Evolutionary conservation across 805 yeast species (phyloP).

Genomic region (Candida vaughaniae): DNA sequence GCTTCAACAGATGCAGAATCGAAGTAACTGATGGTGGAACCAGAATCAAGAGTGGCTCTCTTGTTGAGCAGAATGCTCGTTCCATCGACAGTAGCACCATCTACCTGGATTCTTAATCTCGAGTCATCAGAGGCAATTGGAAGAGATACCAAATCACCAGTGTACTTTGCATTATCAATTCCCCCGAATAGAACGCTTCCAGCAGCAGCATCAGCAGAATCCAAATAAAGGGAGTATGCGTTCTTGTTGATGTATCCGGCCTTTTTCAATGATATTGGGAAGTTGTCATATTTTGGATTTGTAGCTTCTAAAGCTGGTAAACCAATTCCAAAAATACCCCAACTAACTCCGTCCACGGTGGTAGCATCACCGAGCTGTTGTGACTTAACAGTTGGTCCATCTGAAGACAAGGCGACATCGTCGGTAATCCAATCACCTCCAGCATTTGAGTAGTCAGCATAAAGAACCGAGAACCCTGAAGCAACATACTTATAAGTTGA

Average conservation of each 20-base stretch:
- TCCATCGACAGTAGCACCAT: conserved; percentile 27
- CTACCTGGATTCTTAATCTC: conserved; percentile 47
- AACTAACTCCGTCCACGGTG: conserved; percentile 1
- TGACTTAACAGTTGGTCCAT: conserved; percentile 10
- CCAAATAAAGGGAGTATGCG: conserved; percentile 40
- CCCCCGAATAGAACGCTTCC: conserved; percentile 37
- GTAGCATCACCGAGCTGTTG: conserved; percentile 18
- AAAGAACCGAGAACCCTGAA: conserved; percentile 37
- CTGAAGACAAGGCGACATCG: conserved; percentile 11
- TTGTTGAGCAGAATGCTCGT: conserved; percentile 3
- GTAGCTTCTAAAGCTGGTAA: conserved; percentile 12
- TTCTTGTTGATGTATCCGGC: conserved; percentile 33
- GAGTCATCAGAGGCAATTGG: conserved; percentile 26
- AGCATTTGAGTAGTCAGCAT: conserved; percentile 50
- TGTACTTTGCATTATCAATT: conserved; percentile 25
- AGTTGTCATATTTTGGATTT: conserved; percentile 23
- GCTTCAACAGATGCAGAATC: conserved; percentile 30
- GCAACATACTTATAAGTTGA: conserved; percentile 30
- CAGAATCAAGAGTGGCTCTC: conserved; percentile 23
- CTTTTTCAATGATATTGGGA: conserved; percentile 32
- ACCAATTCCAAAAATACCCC: conserved; percentile 22
- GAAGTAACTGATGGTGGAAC: conserved; percentile 40
- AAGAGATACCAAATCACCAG: conserved; percentile 17
- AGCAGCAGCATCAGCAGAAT: conserved; percentile 15
- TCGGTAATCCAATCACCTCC: conserved; percentile 19